A percentile compares a stretch with the other conserved stretches of the same genome.
Conservation (phyloP, 805 yeast species). For the Grigorovia humatica region DNA sequence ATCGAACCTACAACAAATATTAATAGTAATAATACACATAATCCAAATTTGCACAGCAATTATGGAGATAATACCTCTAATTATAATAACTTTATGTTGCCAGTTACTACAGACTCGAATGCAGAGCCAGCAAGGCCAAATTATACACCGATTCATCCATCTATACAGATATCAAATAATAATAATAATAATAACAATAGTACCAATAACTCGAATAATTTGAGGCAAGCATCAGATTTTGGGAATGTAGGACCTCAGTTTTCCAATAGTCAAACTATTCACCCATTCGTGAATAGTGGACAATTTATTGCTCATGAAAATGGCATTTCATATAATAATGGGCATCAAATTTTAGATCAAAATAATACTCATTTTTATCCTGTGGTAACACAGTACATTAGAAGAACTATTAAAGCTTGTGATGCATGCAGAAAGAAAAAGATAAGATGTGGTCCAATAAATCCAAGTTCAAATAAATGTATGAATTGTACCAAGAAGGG, state of each 20-base stretch:
- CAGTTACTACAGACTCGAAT: too few relatives aligned
- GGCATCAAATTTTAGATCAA: neutral
- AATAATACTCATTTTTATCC: slow-evolving; percentile 6
- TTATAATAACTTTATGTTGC: too few relatives aligned
- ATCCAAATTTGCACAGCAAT: neutral
- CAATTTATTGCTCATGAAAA: neutral
- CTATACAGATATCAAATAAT: too few relatives aligned
- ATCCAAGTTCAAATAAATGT: slow-evolving; percentile 10
- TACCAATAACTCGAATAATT: too few relatives aligned
- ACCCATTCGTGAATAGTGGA: neutral
- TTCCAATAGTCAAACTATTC: too few relatives aligned
- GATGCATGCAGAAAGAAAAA: slow-evolving; percentile 17
- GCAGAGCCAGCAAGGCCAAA: too few relatives aligned
- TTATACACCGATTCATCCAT: too few relatives aligned
- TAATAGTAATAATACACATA: too few relatives aligned
- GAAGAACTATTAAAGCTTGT: slow-evolving; percentile 15
- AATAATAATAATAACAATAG: too few relatives aligned
- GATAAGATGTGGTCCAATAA: slow-evolving; percentile 13
- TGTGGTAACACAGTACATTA: slow-evolving; percentile 5
- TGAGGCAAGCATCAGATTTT: too few relatives aligned
- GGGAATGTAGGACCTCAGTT: too few relatives aligned
- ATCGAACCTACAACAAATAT: neutral
- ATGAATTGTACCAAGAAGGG: slow-evolving; percentile 12
- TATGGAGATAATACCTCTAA: neutral
- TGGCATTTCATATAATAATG: neutral